phyloP scores from a whole-genome alignment of 495 filamentous ascomycete genomes.

The Daldinia childiae region DNA sequence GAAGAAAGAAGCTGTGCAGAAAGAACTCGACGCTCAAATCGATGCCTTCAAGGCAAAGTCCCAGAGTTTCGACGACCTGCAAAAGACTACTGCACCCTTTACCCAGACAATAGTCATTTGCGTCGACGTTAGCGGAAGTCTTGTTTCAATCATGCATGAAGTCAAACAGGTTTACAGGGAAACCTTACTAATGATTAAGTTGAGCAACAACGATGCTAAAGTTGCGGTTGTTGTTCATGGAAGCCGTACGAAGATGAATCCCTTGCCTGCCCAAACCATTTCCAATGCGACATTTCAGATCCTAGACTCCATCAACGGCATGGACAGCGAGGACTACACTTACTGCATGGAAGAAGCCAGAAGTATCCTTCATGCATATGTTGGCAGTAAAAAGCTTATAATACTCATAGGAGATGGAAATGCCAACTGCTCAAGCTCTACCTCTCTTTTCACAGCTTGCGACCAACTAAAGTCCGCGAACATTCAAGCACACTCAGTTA shows the following conservation, averaged over 20 bases:
- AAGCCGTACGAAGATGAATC: not conserved
- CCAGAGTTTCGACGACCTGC: not conserved
- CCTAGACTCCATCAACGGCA: not conserved
- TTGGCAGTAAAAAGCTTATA: not conserved
- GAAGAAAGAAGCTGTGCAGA: not conserved
- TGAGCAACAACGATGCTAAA: not conserved
- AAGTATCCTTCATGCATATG: not conserved
- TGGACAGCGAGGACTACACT: not conserved
- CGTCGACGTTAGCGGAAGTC: not conserved
- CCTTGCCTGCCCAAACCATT: not conserved
- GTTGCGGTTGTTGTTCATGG: not conserved
- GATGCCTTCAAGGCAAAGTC: not conserved
- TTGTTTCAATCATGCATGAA: not conserved
- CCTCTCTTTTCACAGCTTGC: not conserved
- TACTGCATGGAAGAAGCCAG: not conserved
- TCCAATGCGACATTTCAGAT: not conserved
- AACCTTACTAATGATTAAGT: not conserved
- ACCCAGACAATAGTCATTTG: not conserved
- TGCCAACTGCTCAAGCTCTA: not conserved
- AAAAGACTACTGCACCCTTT: not conserved
- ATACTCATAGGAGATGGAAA: not conserved
- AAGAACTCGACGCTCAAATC: not conserved
- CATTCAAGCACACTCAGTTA: not conserved
- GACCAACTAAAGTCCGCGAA: not conserved
- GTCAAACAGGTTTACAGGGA: not conserved